Evolutionary conservation across 164 flowering plant genomes (phyloP), one percentile per base, ranked within the genome.

Genomic region (Chloranthus sessilifolius): DNA sequence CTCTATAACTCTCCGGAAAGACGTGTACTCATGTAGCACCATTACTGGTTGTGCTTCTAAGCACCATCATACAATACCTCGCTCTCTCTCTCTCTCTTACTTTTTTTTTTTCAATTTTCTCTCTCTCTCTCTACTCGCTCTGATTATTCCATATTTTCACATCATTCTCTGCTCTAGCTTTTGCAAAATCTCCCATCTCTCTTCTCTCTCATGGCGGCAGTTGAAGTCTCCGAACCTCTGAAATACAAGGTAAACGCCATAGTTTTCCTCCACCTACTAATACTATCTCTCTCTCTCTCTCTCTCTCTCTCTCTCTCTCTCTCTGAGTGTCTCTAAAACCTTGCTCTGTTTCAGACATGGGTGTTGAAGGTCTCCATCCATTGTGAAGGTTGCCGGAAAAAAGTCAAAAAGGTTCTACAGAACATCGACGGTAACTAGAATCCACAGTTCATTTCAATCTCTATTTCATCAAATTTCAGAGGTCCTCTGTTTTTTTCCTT

Each of bases 311-410:
- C 31, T 22, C 21, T 25, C 7, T 40, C n/a, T 33, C 20, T 33
- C 0, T 54, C n/a, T 5, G 21, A 14, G 16, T 19, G 35, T 27
- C 21, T 2, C 19, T 33, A 3, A 21, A 21, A 26, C 9, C 26
- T 43, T 27, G 19, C n/a, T 55, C n/a, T 48, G 2, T 3, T 26
- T 5, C 69, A 87, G 95, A 87, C 79, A 65, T 83, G 89, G 89
- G 65, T 67, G 12, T 62, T 87, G 71, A 87, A 74, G 70, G 95
- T 87, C 12, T 69, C 69, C 21, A 81, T 87, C 63, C 89, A 87
- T 62, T 87, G 95, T 43, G 78, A 70, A 60, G 91, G 88, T 40
- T 87, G 95, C 78, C 73, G 71, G 70, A 81, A 69, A 72, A 81
- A 87, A 62, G 95, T 87, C 23, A 79, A 80, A 78, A 81, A 65